Conservation (phyloP, 768 basidiomycete species). For the Mycena haematopus region DNA sequence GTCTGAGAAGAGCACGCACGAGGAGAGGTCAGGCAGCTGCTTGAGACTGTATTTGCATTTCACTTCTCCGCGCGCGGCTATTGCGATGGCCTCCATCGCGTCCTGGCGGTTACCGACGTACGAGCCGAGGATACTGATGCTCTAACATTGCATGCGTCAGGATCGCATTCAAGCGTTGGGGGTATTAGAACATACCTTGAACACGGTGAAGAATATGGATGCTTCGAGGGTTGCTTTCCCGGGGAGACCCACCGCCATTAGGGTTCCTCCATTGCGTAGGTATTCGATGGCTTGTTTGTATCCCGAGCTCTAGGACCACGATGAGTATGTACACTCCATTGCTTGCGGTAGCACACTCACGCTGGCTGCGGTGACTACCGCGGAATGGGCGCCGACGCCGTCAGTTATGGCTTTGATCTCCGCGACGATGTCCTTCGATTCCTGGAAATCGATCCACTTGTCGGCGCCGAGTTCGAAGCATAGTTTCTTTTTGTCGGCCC, state of each 20-base stretch:
- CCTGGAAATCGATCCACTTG: slow-evolving; percentile 79
- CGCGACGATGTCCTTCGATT: slow-evolving; percentile 65
- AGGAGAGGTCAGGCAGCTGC: slow-evolving; percentile 3
- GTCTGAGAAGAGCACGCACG: neutral
- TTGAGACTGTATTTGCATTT: slow-evolving; percentile 14
- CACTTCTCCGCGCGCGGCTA: slow-evolving; percentile 38
- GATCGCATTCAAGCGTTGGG: no score
- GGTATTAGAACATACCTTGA: no score
- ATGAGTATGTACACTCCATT: neutral
- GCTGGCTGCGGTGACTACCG: slow-evolving; percentile 64
- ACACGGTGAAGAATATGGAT: no score
- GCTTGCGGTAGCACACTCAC: slow-evolving; percentile 32
- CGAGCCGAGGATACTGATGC: slow-evolving; percentile 61
- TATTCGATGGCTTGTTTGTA: slow-evolving; percentile 73
- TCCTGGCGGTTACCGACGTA: slow-evolving; percentile 81
- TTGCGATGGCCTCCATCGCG: slow-evolving; percentile 77
- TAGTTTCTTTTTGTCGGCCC: slow-evolving; percentile 72
- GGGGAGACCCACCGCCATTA: slow-evolving; percentile 84
- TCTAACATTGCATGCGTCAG: slow-evolving; percentile 36
- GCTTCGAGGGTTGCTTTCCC: slow-evolving; percentile 62
- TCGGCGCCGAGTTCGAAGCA: slow-evolving; percentile 71
- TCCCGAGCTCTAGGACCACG: slow-evolving; percentile 39
- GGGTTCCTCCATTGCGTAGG: slow-evolving; percentile 70
- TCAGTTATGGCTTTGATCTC: slow-evolving; percentile 68
- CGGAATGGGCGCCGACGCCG: slow-evolving; percentile 76